Evolutionary conservation across 345 rosid species (phyloP).

Genomic region (Carallia brachiata): DNA sequence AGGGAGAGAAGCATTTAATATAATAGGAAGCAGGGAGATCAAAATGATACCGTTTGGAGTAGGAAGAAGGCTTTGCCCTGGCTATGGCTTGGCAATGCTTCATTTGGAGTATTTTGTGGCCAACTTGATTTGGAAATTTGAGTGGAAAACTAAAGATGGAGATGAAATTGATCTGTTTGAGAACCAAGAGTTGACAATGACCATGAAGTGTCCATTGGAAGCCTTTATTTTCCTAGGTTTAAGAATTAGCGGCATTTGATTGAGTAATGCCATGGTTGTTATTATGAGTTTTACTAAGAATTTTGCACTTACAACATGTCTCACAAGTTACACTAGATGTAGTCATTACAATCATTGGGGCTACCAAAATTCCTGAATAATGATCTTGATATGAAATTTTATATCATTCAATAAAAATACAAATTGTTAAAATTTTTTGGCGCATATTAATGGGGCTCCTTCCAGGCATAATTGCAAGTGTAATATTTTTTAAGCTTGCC

Average conservation of each 20-base stretch:
- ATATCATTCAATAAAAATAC: too few species aligned
- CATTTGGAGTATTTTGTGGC: conserved; percentile 25
- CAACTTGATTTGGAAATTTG: conserved; percentile 14
- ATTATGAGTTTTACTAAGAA: too few species aligned
- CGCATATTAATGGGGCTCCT: too few species aligned
- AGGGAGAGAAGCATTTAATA: conserved; percentile 1
- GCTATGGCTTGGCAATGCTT: conserved; percentile 11
- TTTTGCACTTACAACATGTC: too few species aligned
- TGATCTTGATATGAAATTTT: too few species aligned
- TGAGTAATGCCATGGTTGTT: too few species aligned
- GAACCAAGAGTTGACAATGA: conserved; percentile 1
- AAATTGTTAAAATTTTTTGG: too few species aligned
- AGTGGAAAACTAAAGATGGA: conserved; percentile 15
- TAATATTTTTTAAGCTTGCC: too few species aligned
- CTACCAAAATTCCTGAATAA: too few species aligned
- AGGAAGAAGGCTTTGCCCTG: conserved; percentile 22
- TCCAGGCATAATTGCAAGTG: too few species aligned
- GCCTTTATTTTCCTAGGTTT: neutral
- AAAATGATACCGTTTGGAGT: conserved; percentile 25
- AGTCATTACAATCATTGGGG: too few species aligned
- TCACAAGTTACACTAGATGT: too few species aligned
- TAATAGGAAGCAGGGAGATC: conserved; percentile 17
- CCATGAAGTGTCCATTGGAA: conserved; percentile 10
- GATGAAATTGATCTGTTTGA: conserved; percentile 12
- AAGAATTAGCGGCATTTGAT: neutral